Base-by-base conservation (phyloP, 352 stramenopile species). In the Phytophthora brassicae region DNA sequence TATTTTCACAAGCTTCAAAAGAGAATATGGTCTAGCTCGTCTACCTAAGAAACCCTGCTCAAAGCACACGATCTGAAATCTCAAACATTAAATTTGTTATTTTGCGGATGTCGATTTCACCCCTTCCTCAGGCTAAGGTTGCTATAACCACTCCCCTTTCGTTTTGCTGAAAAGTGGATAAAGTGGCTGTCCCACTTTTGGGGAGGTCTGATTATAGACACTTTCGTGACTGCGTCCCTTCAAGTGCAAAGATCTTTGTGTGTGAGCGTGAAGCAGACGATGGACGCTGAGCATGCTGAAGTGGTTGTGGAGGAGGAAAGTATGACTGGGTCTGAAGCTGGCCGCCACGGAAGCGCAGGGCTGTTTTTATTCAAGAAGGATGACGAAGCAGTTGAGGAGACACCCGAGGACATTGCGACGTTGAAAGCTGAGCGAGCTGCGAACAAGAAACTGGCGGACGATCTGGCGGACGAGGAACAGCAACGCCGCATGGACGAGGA, bases 371-470 rank as follows among this genome's bases (percentile, higher is more conserved):
- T 89, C 49, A 72, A 78, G 19, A 68, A 81, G 19, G 60, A 71
- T 3, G 66, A 56, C 7, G 65, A 75, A 1, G 52, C 52, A 14
- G 39, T n/a, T 1, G 73, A 81, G 24, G 77, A 84, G 56, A 86
- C 43, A 4, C 31, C 55, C 1, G 68, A 84, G 39, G 75, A 83
- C 14, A 26, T 77, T 6, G 71, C 60, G 9, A 66, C 66, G 28
- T 53, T 71, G 14, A 66, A 75, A 28, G 57, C 60, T 1, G 76
- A 86, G 57, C 77, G 79, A 8, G 33, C 62, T 16, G 72, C 62
- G 33, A 88, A 85, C 64, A 78, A 86, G 54, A 75, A 84, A 50
- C 64, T 77, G 72, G 80, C 77, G 9, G 70, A 88, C 39, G 52
- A 73, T 7, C 36, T 88, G 28, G 83, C 79, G 7, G 78, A 90